Conservation (phyloP, 2,329 filamentous ascomycete genomes). For the Pseudocercospora fijiensis region DNA sequence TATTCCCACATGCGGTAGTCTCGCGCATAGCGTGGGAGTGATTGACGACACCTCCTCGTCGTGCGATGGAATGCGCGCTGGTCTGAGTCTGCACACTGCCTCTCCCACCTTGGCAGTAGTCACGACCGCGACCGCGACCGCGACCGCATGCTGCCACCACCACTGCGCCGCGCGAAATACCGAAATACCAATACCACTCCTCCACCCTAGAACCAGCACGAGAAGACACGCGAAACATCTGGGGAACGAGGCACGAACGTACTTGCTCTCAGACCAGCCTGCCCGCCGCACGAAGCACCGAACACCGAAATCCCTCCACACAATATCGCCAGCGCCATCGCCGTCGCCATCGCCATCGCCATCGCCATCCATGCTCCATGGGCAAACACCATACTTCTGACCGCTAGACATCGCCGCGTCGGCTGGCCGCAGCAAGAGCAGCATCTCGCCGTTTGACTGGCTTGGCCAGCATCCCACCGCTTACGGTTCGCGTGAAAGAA, state of each 20-base stretch:
- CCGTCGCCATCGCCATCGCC: neutral
- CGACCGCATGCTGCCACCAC: neutral
- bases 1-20: neutral
- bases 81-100: neutral
- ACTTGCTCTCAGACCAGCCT: neutral
- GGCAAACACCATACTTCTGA: neutral
- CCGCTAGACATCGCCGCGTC: conserved; percentile 6
- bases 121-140: neutral
- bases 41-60: neutral
- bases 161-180: neutral
- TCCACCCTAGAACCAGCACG: neutral
- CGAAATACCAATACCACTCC: too few relatives aligned
- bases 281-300: neutral
- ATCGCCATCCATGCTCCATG: neutral
- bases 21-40: neutral
- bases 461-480: conserved; percentile 7
- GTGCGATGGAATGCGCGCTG: neutral
- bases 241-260: neutral
- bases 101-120: too few relatives aligned
- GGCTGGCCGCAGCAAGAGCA: conserved; percentile 10
- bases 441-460: conserved; percentile 8
- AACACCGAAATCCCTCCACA: neutral
- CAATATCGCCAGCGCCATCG: neutral
- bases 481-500: conserved; percentile 4
- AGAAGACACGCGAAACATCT: neutral